Evolutionary conservation across 495 filamentous ascomycete species (phyloP), one percentile per base, ranked within the genome.

Genomic region (Lophiostoma macrostomum): DNA sequence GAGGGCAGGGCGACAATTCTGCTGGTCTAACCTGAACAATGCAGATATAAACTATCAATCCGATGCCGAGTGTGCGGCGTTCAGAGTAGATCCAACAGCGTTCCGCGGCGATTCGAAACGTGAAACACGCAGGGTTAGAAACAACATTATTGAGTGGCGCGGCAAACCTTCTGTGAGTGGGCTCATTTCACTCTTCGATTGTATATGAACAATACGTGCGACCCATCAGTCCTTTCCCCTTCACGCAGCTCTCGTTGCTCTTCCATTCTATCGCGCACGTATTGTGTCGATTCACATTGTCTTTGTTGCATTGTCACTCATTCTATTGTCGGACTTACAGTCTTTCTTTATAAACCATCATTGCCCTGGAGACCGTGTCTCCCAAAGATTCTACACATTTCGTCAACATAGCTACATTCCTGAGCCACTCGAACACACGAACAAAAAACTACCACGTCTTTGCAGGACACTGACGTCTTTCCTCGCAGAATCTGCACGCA

Each of bases 41-140:
- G 18, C 11, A 8, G 50, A 55, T 61, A 61, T 61, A 61, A 61
- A 62, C 22, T 49, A 38, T 52, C 25, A 28, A 57, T 37, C 8
- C 40, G 54, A 45, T 20, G 50, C 54, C 34, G 37, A 39, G 14
- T n/a, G 20, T 36, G 28, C 13, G 14, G 44, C 35, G 45, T 2
- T 12, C 29, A 44, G 24, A 34, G 22, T 22, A 63, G 37, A 54
- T 25, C 29, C 27, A 63, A 27, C 28, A 44, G 36, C 39, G 28
- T 39, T 44, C 16, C 8, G 13, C 39, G 51, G 24, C 44, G 27
- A 60, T 39, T 47, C 31, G 18, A 51, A 53, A 60, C 56, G 23
- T 64, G 60, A 64, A 64, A 64, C 60, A 56, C 19, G 59, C 40
- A 54, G 36, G 34, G 48, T 52, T 50, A 24, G 37, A 59, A 60